phyloP scores from a whole-genome alignment of 192 early-diverging fungal species.

The Pilaira anomala region DNA sequence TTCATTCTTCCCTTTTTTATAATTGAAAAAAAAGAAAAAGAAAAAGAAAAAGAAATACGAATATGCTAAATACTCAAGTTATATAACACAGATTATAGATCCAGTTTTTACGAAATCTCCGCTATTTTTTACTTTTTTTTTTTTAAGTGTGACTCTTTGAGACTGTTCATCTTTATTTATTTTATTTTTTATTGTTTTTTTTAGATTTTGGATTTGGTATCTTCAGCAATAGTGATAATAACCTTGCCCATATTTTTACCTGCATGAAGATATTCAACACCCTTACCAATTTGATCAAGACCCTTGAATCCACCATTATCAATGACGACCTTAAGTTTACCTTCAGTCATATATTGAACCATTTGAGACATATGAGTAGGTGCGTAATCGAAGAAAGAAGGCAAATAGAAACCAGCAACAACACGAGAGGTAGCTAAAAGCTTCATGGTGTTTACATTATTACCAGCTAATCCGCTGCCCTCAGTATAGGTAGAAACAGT shows the following conservation, averaged over 20 bases:
- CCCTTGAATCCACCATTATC: constrained; percentile 41
- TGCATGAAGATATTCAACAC: constrained; percentile 44
- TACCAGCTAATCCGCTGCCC: constrained; percentile 34
- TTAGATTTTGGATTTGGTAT: constrained; percentile 28
- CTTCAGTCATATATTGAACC: constrained; percentile 22
- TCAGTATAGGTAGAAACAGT: constrained; percentile 20
- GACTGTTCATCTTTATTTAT: neutral
- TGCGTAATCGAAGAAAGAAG: constrained; percentile 38
- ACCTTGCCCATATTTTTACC: constrained; percentile 61
- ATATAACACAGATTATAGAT: neutral
- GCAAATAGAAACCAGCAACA: constrained; percentile 55
- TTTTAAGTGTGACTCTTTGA: constrained; percentile 5
- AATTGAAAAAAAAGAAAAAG: neutral
- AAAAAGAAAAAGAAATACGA: neutral
- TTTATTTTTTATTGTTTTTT: neutral
- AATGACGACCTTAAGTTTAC: constrained; percentile 40
- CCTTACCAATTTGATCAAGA: constrained; percentile 36
- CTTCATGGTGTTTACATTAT: constrained; percentile 42
- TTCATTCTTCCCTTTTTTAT: constrained; percentile 40
- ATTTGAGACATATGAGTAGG: constrained; percentile 34
- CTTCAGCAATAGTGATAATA: constrained; percentile 35
- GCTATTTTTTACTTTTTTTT: neutral
- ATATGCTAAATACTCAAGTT: neutral
- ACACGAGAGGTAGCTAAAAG: constrained; percentile 49
- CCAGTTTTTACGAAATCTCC: neutral